Base-by-base conservation (phyloP, 2,329 filamentous ascomycete species). In the Fusarium buharicum region DNA sequence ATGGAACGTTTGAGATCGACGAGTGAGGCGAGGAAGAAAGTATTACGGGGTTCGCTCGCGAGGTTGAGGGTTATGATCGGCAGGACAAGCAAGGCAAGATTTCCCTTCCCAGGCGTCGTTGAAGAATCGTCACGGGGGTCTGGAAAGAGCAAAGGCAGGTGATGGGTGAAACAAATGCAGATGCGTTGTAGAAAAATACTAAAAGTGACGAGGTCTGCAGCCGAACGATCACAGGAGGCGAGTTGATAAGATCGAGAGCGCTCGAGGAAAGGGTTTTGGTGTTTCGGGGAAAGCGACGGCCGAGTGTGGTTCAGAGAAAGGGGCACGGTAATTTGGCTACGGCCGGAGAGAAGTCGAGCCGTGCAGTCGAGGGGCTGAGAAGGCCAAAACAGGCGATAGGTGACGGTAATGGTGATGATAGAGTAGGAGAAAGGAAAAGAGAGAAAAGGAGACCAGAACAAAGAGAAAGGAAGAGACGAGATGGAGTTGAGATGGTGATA, bases 371-470 rank as follows among this genome's bases (percentile, higher is more conserved):
- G 57, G 62, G 64, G 67, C 66, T 66, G 59, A 67, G 60, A 58
- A 53, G 56, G 58, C 51, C 58, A 58, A 53, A 68, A 55, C 22
- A 57, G 68, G 62, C 59, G 55, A 64, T 70, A 48, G 58, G 59
- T 58, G 64, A 66, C 68, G 69, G 59, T 70, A 69, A 72, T 70
- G 71, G 68, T 64, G 70, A 70, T 62, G 64, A 66, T 55, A 57
- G 55, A 56, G 59, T 53, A 54, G 59, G 51, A 54, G 50, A 64
- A 57, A 59, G 55, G 56, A 65, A 67, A 66, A 62, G 38, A 45
- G 62, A 45, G 62, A 68, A 60, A 70, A 69, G 59, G 60, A 70
- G 48, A 70, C 67, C 66, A 66, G 61, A 69, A 70, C 61, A 63
- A 72, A 64, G 63, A 70, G 66, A 66, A 58, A 66, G 52, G 64